Conservation (phyloP, 352 stramenopile species). For the Phytophthora crassamura region DNA sequence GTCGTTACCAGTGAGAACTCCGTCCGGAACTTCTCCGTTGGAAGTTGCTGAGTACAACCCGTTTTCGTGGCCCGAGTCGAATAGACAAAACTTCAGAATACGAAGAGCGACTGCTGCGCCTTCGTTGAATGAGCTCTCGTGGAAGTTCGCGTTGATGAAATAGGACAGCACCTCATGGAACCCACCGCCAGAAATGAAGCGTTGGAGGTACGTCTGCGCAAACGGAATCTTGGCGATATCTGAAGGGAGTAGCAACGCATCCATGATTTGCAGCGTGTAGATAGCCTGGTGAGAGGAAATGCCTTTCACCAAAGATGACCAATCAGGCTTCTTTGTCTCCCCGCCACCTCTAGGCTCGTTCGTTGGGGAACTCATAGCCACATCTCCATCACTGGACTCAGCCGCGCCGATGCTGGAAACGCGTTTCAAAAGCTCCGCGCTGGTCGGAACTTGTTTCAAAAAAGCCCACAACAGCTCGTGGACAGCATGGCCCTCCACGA, state of each 20-base stretch:
- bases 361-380: slow-evolving; percentile 48
- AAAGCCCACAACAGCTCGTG: slow-evolving; percentile 83
- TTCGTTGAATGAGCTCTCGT: slow-evolving; percentile 83
- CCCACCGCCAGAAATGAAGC: slow-evolving; percentile 77
- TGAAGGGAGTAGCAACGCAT: slow-evolving; percentile 80
- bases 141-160: slow-evolving; percentile 78
- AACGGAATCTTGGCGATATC: slow-evolving; percentile 64
- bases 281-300: slow-evolving; percentile 84
- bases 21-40: slow-evolving; percentile 28
- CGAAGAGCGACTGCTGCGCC: slow-evolving; percentile 80
- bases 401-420: slow-evolving; percentile 62
- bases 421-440: slow-evolving; percentile 63
- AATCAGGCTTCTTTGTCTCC: slow-evolving; percentile 50
- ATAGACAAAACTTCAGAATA: slow-evolving; percentile 87
- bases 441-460: slow-evolving; percentile 86
- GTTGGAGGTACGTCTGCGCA: slow-evolving; percentile 66
- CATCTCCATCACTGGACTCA: slow-evolving; percentile 41
- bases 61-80: slow-evolving; percentile 71
- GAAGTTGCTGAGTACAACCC: slow-evolving; percentile 43
- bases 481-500: slow-evolving; percentile 59
- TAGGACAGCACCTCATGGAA: slow-evolving; percentile 88
- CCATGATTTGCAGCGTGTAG: slow-evolving; percentile 90
- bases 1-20: slow-evolving; percentile 28
- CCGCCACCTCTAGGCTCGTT: slow-evolving; percentile 21
- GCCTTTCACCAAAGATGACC: slow-evolving; percentile 71